Conservation (phyloP, 352 stramenopile genomes). For the Peronospora destructor region DNA sequence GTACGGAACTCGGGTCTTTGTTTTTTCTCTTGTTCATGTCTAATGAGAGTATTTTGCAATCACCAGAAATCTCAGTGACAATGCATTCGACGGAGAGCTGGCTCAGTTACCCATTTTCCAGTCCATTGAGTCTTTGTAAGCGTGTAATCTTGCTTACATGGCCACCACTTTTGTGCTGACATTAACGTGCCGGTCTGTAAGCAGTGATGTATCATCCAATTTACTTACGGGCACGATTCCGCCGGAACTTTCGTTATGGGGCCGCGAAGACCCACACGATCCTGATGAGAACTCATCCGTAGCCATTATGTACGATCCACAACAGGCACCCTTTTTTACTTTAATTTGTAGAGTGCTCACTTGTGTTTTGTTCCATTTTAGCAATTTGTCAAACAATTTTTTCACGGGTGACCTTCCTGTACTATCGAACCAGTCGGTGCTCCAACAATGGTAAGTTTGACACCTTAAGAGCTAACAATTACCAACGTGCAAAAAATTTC, state of each 20-base stretch:
- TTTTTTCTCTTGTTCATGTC: background rate
- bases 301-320: conserved; percentile 33
- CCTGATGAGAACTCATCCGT: conserved; percentile 42
- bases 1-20: conserved; percentile 23
- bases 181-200: background rate
- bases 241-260: conserved; percentile 30
- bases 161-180: background rate
- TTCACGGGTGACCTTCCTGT: conserved; percentile 34
- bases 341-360: background rate
- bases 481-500: background rate
- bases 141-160: background rate
- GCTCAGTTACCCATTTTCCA: conserved; percentile 28
- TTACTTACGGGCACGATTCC: conserved; percentile 37
- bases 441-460: conserved; percentile 45
- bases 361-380: conserved; percentile 6
- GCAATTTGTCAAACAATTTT: conserved; percentile 44
- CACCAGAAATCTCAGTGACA: conserved; percentile 46
- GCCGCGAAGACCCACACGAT: conserved; percentile 42
- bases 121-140: conserved; percentile 38
- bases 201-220: conserved; percentile 56
- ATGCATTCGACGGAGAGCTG: conserved; percentile 37
- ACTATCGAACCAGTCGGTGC: conserved; percentile 38
- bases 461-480: background rate
- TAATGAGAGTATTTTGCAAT: conserved; percentile 3
- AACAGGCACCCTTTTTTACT: background rate